Conservation (phyloP, 495 filamentous ascomycete species). For the Apodospora peruviana region DNA sequence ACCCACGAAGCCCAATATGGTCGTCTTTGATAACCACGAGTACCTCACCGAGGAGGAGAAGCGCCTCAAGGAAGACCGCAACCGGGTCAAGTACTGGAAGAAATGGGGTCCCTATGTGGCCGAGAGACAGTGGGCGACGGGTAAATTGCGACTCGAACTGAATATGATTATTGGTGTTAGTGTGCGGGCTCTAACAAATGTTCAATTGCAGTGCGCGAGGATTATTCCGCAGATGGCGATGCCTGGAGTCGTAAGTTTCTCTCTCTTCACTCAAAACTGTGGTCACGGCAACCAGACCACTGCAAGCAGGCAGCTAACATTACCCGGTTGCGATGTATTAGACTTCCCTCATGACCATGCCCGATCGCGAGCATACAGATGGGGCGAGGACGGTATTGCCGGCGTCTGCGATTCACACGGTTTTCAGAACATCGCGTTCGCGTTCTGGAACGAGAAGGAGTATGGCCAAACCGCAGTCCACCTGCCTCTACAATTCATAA, state of each 20-base stretch:
- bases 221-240: constrained; percentile 82
- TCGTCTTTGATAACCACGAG: constrained; percentile 77
- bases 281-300: background rate
- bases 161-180: too few species aligned
- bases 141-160: constrained; percentile 42
- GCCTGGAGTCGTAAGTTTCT: constrained; percentile 83
- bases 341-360: constrained; percentile 93
- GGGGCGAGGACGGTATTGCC: constrained; percentile 97
- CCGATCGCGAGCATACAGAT: constrained; percentile 78
- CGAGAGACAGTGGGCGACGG: constrained; percentile 84
- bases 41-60: constrained; percentile 84
- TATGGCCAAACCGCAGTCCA: constrained; percentile 43
- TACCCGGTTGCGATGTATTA: too few species aligned
- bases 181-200: too few species aligned
- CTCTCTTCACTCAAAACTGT: background rate
- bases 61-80: constrained; percentile 76
- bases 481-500: too few species aligned
- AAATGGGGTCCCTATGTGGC: constrained; percentile 81
- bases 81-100: constrained; percentile 86
- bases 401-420: constrained; percentile 91
- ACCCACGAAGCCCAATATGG: too few species aligned
- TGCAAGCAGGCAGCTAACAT: too few species aligned
- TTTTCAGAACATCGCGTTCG: constrained; percentile 84
- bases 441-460: constrained; percentile 98
- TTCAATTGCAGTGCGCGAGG: constrained; percentile 70